A percentile compares a stretch with the other conserved stretches of the same genome.
These are phyloP conservation scores for Pichia cactophila DNA, from an alignment of 1,139 yeast genomes.

Conservation along the genomic window DNA sequence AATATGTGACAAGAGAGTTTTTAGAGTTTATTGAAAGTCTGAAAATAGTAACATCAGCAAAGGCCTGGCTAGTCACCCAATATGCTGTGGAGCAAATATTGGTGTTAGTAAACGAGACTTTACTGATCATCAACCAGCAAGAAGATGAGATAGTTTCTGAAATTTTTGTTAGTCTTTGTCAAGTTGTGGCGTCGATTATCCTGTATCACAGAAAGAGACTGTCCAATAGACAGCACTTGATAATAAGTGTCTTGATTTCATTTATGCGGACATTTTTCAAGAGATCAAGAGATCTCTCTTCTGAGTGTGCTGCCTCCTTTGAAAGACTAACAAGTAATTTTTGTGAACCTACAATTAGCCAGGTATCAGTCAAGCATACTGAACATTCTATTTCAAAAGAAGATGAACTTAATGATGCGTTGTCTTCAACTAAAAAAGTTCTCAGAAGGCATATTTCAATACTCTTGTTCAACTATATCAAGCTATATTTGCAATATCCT, in stretches of 20 bases:
- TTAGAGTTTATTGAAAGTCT: slow-evolving; percentile 18
- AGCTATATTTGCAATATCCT: slow-evolving; percentile 43
- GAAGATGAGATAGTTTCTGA: not conserved
- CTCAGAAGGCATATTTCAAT: slow-evolving; percentile 59
- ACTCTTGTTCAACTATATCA: slow-evolving; percentile 50
- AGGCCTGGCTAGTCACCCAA: slow-evolving; percentile 60
- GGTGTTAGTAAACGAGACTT: slow-evolving; percentile 23
- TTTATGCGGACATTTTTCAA: slow-evolving; percentile 41
- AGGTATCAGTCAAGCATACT: slow-evolving; percentile 17
- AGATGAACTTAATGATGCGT: slow-evolving; percentile 44
- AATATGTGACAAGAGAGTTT: not conserved
- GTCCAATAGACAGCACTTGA: slow-evolving; percentile 63
- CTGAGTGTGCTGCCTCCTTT: slow-evolving; percentile 37
- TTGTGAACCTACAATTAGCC: slow-evolving; percentile 54
- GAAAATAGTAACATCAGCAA: slow-evolving; percentile 38
- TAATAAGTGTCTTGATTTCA: slow-evolving; percentile 41
- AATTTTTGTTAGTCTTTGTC: slow-evolving; percentile 33
- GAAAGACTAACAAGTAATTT: slow-evolving; percentile 57
- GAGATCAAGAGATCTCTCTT: not conserved
- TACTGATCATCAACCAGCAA: not conserved
- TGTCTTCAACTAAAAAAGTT: slow-evolving; percentile 47
- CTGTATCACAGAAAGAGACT: slow-evolving; percentile 65
- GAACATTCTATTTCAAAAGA: slow-evolving; percentile 7
- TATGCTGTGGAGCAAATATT: slow-evolving; percentile 52
- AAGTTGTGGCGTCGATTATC: slow-evolving; percentile 46